Base-by-base conservation (phyloP, 2,329 filamentous ascomycete species). In the Coniochaeta hoffmannii region DNA sequence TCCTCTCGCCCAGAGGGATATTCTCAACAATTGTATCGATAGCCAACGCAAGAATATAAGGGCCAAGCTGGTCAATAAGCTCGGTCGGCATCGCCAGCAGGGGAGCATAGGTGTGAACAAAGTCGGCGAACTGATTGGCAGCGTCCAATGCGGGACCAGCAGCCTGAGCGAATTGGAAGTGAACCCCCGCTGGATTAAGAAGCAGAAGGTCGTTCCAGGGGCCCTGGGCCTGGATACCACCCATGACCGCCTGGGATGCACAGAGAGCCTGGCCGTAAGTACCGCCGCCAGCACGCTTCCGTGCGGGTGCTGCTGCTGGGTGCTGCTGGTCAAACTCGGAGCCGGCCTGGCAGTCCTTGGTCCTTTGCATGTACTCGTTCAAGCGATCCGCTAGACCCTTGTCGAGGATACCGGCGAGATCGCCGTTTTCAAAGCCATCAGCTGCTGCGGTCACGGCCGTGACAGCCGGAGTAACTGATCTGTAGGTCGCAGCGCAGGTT, bases 231-330 rank as follows among this genome's bases (percentile, higher is more conserved):
- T 14, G 14, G 10, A 32, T 26, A 10, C 24, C 49, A 31, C 28
- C 49, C 9, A 32, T n/a, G 28, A 31, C 49, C 9, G 49, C 49
- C 32, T 51, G 28, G 12, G 49, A 30, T 22, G 24, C 49, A 32
- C 49, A 51, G 26, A 51, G 28, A 32, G 49, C 49, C 49, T 51
- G 49, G 28, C 49, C 49, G 17, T 19, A 32, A 31, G 49, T 50
- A 32, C 35, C n/a, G 14, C 49, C 49, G 19, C 26, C 30, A 31
- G 24, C 30, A 17, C 49, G 49, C 30, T 51, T 51, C 35, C 35
- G 35, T 17, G 35, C 9, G 35, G 35, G 8, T 10, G 11, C 32
- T 14, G 32, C 11, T 38, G 35, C n/a, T 12, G 35, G 17, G 17
- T 38, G 12, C 35, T 38, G 11, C 17, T 38, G 12, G 35, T 38